phyloP scores from a whole-genome alignment of 371 early-diverging fungal genomes.

The Neoconidiobolus thromboides region DNA sequence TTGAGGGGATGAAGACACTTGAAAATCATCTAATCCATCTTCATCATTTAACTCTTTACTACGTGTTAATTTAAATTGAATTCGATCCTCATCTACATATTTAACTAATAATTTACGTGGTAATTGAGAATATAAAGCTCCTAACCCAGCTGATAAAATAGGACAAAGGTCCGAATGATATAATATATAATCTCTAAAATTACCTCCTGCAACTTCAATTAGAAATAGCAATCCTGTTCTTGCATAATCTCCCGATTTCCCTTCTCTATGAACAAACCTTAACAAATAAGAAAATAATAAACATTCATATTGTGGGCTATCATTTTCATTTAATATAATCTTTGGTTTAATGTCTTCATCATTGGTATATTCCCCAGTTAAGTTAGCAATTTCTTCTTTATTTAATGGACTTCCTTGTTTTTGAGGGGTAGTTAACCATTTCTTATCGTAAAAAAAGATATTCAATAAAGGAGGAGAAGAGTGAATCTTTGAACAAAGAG shows the following conservation, averaged over 20 bases:
- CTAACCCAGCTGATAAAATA: constrained; percentile 65
- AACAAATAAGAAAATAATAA: constrained; percentile 67
- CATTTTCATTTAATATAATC: neutral
- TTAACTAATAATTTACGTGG: constrained; percentile 55
- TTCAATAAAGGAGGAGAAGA: constrained; percentile 69
- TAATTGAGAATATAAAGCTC: constrained; percentile 79
- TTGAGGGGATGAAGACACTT: constrained; percentile 28
- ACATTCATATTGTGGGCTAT: constrained; percentile 54
- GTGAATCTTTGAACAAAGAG: constrained; percentile 76
- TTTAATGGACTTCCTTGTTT: constrained; percentile 11
- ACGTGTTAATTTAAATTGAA: constrained; percentile 21
- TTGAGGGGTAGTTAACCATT: constrained; percentile 48
- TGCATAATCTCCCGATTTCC: constrained; percentile 72
- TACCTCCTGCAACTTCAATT: constrained; percentile 58
- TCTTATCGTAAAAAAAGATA: constrained; percentile 74
- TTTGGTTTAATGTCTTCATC: constrained; percentile 6
- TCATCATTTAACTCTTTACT: constrained; percentile 12
- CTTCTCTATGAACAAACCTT: constrained; percentile 71
- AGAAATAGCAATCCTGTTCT: constrained; percentile 74
- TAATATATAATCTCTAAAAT: constrained; percentile 57
- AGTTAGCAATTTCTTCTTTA: neutral
- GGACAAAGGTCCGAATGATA: constrained; percentile 58
- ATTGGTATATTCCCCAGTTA: constrained; percentile 1
- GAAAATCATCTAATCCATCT: constrained; percentile 14
- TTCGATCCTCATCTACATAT: constrained; percentile 15